These are phyloP conservation scores for Colletotrichum lentis DNA, from an alignment of 2,329 filamentous ascomycete genomes.

Conservation along the genomic window DNA sequence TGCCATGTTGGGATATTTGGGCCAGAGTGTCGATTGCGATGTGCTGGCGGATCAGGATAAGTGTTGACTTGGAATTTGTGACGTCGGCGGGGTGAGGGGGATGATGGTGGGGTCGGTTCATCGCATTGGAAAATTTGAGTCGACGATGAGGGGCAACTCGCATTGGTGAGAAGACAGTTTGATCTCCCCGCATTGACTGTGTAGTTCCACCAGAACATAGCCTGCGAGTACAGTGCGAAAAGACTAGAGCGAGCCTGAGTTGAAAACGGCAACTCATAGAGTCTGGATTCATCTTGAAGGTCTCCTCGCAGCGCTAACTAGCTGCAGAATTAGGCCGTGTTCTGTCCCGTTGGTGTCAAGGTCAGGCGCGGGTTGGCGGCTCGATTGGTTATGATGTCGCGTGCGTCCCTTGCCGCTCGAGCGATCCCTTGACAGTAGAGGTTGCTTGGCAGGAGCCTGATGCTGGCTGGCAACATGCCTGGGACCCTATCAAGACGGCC, in stretches of 20 bases:
- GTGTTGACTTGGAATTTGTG: slow-evolving; percentile 24
- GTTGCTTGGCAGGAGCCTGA: slow-evolving; percentile 15
- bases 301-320: neutral
- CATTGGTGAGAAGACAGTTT: slow-evolving; percentile 21
- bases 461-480: slow-evolving; percentile 14
- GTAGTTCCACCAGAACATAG: rapidly evolving
- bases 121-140: slow-evolving; percentile 29
- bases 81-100: slow-evolving; percentile 35
- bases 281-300: neutral
- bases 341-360: neutral
- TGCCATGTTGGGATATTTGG: slow-evolving; percentile 49
- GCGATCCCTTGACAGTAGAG: neutral
- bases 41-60: slow-evolving; percentile 2
- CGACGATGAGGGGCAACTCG: slow-evolving; percentile 30
- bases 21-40: neutral
- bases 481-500: slow-evolving; percentile 1
- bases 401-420: slow-evolving; percentile 17
- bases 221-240: slow-evolving; percentile 6
- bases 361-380: neutral
- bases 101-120: slow-evolving; percentile 38
- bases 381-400: slow-evolving; percentile 4
- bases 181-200: slow-evolving; percentile 22
- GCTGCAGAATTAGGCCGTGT: neutral
- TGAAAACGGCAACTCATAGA: neutral
- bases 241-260: neutral